Conservation (phyloP, 2,329 filamentous ascomycete species). For the Trichoderma asperellum region DNA sequence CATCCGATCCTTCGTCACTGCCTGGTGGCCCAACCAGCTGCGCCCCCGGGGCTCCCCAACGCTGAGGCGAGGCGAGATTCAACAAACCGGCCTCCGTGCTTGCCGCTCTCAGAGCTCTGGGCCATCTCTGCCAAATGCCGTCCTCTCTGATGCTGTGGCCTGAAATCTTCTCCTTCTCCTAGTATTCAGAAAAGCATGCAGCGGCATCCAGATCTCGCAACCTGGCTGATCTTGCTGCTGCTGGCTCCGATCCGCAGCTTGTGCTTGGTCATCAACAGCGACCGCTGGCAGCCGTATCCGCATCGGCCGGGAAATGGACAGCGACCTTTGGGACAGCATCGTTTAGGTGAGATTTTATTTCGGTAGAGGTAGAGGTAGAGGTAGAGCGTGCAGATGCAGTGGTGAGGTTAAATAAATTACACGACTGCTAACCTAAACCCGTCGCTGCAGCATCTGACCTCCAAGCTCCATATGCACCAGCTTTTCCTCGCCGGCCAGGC, state of each 20-base stretch:
- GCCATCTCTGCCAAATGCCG: background rate
- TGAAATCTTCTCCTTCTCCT: background rate
- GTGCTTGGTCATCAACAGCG: background rate
- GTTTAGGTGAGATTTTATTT: background rate
- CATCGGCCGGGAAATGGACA: background rate
- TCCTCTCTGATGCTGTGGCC: background rate
- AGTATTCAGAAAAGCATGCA: background rate
- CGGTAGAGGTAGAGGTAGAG: no score
- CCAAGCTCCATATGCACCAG: conserved; percentile 4
- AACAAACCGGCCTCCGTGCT: background rate
- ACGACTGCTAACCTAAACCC: background rate
- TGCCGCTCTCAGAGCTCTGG: background rate
- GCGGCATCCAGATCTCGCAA: background rate
- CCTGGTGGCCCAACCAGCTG: background rate
- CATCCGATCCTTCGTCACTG: background rate
- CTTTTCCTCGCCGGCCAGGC: conserved; percentile 27
- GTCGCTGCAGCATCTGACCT: conserved; percentile 17
- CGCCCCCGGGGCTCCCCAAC: conserved; percentile 1
- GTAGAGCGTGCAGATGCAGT: background rate
- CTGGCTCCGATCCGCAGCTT: background rate
- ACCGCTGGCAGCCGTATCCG: conserved; percentile 13
- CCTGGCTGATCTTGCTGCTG: conserved; percentile 8
- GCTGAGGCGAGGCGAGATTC: background rate
- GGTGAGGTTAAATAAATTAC: background rate
- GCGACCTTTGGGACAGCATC: background rate